A percentile compares a stretch with the other conserved stretches of the same genome.
phyloP scores from a whole-genome alignment of 2,329 filamentous ascomycete species.

The Penicillium sclerotigenum region DNA sequence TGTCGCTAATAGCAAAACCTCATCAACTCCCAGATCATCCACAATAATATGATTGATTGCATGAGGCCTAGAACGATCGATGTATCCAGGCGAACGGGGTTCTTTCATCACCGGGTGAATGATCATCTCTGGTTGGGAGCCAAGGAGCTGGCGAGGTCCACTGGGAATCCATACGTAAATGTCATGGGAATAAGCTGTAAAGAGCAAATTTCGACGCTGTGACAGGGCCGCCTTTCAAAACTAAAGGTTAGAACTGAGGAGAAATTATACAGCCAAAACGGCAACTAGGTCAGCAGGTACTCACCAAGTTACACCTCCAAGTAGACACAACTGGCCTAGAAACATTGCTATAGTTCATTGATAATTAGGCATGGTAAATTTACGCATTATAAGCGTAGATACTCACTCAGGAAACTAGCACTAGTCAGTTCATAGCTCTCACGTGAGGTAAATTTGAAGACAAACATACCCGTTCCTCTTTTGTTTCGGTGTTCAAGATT shows the following conservation, averaged over 20 bases:
- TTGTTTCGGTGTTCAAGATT: constrained; percentile 33
- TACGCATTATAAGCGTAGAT: not conserved
- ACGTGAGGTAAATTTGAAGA: constrained; percentile 5
- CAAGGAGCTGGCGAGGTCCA: constrained; percentile 41
- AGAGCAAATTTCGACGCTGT: constrained; percentile 47
- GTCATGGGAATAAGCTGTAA: constrained; percentile 41
- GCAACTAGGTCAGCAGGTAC: not conserved
- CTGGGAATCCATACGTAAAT: constrained; percentile 47
- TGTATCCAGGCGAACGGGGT: constrained; percentile 48
- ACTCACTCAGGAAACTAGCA: constrained; percentile 28
- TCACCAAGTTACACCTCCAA: constrained; percentile 48
- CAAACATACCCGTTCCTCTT: constrained; percentile 34
- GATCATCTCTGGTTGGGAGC: constrained; percentile 39
- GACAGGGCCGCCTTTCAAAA: constrained; percentile 42
- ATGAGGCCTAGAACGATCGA: constrained; percentile 56
- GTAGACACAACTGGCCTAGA: constrained; percentile 32
- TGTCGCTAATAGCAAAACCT: constrained; percentile 65
- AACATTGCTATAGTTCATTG: constrained; percentile 8
- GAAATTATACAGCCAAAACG: not conserved
- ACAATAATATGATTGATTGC: constrained; percentile 67
- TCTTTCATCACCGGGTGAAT: constrained; percentile 44
- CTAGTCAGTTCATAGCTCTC: constrained; percentile 15
- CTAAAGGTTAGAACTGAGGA: constrained; percentile 5
- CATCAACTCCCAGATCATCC: constrained; percentile 65
- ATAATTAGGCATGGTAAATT: constrained; percentile 6